These are phyloP conservation scores for Xylaria cubensis DNA, from an alignment of 495 filamentous ascomycete genomes.

Conservation along the genomic window DNA sequence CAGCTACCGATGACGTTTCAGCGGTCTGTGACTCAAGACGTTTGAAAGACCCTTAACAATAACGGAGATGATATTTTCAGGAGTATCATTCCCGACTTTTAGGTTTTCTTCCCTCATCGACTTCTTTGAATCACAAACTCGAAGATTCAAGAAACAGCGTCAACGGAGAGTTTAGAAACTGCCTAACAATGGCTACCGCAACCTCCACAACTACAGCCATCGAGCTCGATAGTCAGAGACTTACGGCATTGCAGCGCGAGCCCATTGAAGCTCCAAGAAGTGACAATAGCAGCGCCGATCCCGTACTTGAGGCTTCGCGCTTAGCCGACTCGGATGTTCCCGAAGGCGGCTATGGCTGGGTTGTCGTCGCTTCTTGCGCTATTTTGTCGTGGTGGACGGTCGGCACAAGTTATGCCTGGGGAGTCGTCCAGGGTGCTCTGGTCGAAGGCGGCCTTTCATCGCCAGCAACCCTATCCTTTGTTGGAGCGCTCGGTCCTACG, in stretches of 20 bases:
- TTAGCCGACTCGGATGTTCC: slow-evolving; percentile 57
- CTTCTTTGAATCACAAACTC: not conserved
- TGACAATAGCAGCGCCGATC: slow-evolving; percentile 37
- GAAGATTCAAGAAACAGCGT: not conserved
- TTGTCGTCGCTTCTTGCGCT: slow-evolving; percentile 58
- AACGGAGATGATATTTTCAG: not conserved
- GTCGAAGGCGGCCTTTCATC: slow-evolving; percentile 54
- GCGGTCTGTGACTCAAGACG: not conserved
- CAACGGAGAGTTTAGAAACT: not conserved
- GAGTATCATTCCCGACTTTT: not conserved
- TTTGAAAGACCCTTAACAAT: not conserved
- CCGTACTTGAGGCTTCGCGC: slow-evolving; percentile 57
- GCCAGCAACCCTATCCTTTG: slow-evolving; percentile 61
- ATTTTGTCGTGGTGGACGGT: slow-evolving; percentile 62
- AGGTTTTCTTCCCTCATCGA: not conserved
- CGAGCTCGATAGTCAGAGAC: not conserved
- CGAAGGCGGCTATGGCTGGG: slow-evolving; percentile 67
- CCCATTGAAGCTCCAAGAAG: not conserved
- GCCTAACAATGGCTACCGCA: slow-evolving; percentile 19
- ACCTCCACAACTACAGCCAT: slow-evolving; percentile 21
- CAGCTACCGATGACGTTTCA: slow-evolving; percentile 1
- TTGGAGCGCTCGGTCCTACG: slow-evolving; percentile 58
- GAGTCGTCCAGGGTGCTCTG: slow-evolving; percentile 62
- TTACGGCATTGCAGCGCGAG: slow-evolving; percentile 17
- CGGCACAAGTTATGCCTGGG: slow-evolving; percentile 62